Evolutionary conservation across 2,329 filamentous ascomycete genomes (phyloP).

Genomic region (Calcarisporium arbuscula): DNA sequence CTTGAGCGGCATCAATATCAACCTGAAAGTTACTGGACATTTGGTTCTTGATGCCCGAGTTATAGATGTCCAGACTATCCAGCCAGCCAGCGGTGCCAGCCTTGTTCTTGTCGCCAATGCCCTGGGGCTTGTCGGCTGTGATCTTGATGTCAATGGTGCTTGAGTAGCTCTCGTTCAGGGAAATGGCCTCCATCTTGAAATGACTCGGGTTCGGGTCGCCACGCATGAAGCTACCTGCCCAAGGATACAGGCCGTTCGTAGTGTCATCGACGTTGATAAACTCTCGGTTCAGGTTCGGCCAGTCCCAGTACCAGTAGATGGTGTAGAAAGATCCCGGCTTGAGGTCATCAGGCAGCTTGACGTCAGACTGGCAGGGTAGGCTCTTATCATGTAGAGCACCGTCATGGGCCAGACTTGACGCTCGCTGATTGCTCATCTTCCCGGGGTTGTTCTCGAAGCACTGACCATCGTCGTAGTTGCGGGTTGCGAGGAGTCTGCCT

Average conservation of each 20-base stretch:
- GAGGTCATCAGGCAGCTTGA: constrained; percentile 64
- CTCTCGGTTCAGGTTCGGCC: constrained; percentile 55
- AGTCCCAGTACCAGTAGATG: constrained; percentile 96
- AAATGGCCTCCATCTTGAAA: constrained; percentile 27
- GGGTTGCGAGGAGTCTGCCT: constrained; percentile 68
- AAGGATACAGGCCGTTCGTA: constrained; percentile 34
- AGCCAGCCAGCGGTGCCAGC: constrained; percentile 20
- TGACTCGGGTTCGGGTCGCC: constrained; percentile 29
- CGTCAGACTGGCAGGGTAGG: constrained; percentile 74
- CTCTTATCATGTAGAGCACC: constrained; percentile 50
- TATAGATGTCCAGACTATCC: constrained; percentile 32
- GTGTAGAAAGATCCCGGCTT: constrained; percentile 63
- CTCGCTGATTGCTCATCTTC: constrained; percentile 52
- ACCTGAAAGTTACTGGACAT: constrained; percentile 41
- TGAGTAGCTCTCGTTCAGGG: constrained; percentile 34
- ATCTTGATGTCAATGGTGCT: constrained; percentile 36
- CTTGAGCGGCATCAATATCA: constrained; percentile 22
- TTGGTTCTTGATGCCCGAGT: constrained; percentile 38
- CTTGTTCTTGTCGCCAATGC: constrained; percentile 16
- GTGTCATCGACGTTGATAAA: constrained; percentile 33
- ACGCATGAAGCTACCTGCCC: constrained; percentile 34
- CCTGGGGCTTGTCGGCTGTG: constrained; percentile 16
- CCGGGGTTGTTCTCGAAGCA: constrained; percentile 75
- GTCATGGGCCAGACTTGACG: constrained; percentile 45
- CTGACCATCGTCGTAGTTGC: constrained; percentile 83